A percentile compares a stretch with the other conserved stretches of the same genome.
These are phyloP conservation scores for Botrytis aclada DNA, from an alignment of 2,329 filamentous ascomycete species.

Conservation along the genomic window DNA sequence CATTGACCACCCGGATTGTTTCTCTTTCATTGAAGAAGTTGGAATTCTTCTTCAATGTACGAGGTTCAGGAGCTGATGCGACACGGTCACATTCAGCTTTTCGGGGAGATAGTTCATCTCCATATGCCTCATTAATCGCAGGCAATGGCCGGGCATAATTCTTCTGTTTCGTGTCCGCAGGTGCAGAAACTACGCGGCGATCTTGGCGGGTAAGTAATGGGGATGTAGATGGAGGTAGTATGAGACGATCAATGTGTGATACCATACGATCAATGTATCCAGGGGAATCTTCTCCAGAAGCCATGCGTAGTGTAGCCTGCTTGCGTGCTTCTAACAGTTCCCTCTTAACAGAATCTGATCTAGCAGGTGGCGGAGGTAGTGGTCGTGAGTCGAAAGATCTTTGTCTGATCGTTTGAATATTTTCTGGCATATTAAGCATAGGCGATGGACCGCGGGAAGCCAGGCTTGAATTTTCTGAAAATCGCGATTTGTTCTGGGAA, in stretches of 20 bases:
- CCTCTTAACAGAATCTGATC: conserved; percentile 34
- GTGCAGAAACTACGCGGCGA: conserved; percentile 47
- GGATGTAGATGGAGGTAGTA: conserved; percentile 41
- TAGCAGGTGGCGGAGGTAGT: conserved; percentile 35
- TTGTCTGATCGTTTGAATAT: conserved; percentile 20
- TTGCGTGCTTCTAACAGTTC: conserved; percentile 35
- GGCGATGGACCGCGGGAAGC: conserved; percentile 9
- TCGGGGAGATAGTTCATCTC: conserved; percentile 28
- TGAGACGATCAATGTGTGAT: conserved; percentile 55
- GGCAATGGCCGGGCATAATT: conserved; percentile 25
- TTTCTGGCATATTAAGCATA: neutral
- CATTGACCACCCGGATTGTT: conserved; percentile 35
- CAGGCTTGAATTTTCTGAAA: conserved; percentile 12
- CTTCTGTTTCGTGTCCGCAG: conserved; percentile 31
- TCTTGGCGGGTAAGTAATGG: conserved; percentile 23
- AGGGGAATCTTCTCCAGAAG: conserved; percentile 35
- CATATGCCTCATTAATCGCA: conserved; percentile 33
- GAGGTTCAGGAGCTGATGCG: conserved; percentile 36
- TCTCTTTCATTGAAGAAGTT: conserved; percentile 25
- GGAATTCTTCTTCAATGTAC: conserved; percentile 14
- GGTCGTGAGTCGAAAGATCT: conserved; percentile 32
- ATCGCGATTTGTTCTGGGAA: conserved; percentile 9
- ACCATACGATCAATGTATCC: conserved; percentile 58
- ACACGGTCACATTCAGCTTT: conserved; percentile 26
- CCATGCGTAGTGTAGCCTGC: conserved; percentile 34